Conservation (phyloP, 352 stramenopile species). For the Phytophthora citricola region DNA sequence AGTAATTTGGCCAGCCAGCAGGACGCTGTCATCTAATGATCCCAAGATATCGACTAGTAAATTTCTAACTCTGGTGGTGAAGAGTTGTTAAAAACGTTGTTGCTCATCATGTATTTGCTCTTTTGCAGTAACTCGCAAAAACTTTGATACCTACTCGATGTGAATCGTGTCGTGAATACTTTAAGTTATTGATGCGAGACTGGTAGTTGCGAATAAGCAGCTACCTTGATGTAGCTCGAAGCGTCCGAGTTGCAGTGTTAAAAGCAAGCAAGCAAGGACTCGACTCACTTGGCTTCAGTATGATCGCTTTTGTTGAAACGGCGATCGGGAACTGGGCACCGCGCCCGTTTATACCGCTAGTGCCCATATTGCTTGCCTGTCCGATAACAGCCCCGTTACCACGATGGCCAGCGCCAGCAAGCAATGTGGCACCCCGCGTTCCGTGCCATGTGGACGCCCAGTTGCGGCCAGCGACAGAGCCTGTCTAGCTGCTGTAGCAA, state of each 20-base stretch:
- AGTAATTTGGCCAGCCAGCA: too few species aligned
- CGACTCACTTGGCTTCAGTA: slow-evolving; percentile 5
- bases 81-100: too few species aligned
- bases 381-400: not conserved
- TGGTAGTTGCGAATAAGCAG: too few species aligned
- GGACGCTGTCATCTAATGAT: not conserved
- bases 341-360: slow-evolving; percentile 5
- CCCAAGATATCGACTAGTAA: not conserved
- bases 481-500: not conserved
- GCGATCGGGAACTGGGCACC: slow-evolving; percentile 7
- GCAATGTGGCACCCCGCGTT: not conserved
- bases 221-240: too few species aligned
- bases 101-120: too few species aligned
- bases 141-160: too few species aligned
- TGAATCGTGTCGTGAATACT: too few species aligned
- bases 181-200: too few species aligned
- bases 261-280: slow-evolving; percentile 2
- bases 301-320: slow-evolving; percentile 1
- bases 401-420: not conserved
- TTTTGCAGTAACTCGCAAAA: too few species aligned
- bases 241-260: not conserved
- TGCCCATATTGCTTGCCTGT: slow-evolving; percentile 7
- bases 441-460: slow-evolving; percentile 6
- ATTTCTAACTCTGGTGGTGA: too few species aligned
- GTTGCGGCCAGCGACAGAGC: not conserved